Base-by-base conservation (phyloP, 2,329 filamentous ascomycete species). In the Cordyceps cateniannulata region DNA sequence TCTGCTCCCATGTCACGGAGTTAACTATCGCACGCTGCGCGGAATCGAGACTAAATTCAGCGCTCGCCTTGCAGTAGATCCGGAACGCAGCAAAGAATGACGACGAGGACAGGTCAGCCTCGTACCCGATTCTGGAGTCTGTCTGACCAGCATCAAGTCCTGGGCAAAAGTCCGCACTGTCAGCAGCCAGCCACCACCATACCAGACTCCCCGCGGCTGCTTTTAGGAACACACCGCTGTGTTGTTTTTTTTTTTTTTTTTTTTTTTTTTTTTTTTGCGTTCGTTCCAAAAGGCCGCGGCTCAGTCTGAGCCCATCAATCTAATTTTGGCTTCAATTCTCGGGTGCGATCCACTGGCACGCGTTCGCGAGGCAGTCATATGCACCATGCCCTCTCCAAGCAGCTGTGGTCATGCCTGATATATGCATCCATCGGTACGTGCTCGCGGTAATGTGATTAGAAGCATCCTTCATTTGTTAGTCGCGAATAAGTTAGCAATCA, bases 171-270 rank as follows among this genome's bases (percentile, higher is more conserved):
- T 24, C 45, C 45, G 38, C 27, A 18, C 32, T n/a, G 55, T 58
- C 45, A 58, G 55, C 55, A 58, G 55, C 45, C 55, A 50, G 38
- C 29, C 52, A 55, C 52, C 40, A 22, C 48, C 16, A 47, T 18
- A 55, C 27, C 20, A 49, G 32, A 58, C 55, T 44, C 55, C 55
- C 50, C 24, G 55, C 20, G 29, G 54, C 45, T 49, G 44, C 42
- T 48, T 54, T 40, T 32, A 55, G 25, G 42, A 45, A 40, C 40
- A 55, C 52, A 55, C 52, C 27, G 25, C 40, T 32, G 40, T 20
- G 51, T 5, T 24, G 38, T 16, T 42, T 5, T 40, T n/a, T 12
- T n/a, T 8, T n/a, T 24, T 52, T 16, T 42, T 5, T 40, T n/a
- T 12, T n/a, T 8, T n/a, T n/a, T 24, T 52, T 16, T 42, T 5